Conservation (phyloP, 306 rosid genomes). For the Cicer judaicum region DNA sequence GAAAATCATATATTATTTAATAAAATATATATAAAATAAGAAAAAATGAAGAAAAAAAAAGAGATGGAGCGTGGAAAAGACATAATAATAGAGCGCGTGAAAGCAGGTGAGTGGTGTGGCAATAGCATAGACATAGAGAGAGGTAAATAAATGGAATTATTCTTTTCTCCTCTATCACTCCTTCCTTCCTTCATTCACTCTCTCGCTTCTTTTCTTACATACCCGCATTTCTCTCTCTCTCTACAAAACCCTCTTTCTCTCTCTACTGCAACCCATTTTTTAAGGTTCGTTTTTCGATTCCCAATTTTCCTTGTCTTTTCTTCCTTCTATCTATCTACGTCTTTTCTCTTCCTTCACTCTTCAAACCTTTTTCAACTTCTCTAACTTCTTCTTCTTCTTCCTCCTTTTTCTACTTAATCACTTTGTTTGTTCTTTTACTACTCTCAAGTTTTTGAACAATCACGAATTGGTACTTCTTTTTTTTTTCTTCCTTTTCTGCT, state of each 20-base stretch:
- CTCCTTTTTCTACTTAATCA: neutral
- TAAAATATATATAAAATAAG: too few species aligned
- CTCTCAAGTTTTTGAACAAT: constrained; percentile 23
- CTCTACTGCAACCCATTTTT: constrained; percentile 42
- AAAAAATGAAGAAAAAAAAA: neutral
- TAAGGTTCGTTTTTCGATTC: constrained; percentile 54
- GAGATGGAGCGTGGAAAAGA: neutral
- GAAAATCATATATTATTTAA: too few species aligned
- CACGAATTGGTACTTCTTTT: constrained; percentile 3
- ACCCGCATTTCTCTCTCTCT: constrained; percentile 40
- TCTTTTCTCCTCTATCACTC: constrained; percentile 51
- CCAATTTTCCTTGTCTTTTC: constrained; percentile 29
- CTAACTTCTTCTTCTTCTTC: neutral
- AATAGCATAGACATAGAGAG: constrained; percentile 26
- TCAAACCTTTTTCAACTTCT: constrained; percentile 16
- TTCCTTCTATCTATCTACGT: neutral
- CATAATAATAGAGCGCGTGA: constrained; percentile 38
- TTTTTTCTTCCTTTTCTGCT: neutral
- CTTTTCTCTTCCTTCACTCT: constrained; percentile 18
- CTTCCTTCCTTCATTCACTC: constrained; percentile 40
- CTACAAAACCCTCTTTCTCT: constrained; percentile 41
- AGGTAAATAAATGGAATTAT: constrained; percentile 28
- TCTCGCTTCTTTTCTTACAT: constrained; percentile 11
- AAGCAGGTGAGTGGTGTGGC: neutral
- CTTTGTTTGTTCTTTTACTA: constrained; percentile 19